These are phyloP conservation scores for Zygoascus bituminiphila DNA, from an alignment of 805 yeast genomes.

Conservation along the genomic window DNA sequence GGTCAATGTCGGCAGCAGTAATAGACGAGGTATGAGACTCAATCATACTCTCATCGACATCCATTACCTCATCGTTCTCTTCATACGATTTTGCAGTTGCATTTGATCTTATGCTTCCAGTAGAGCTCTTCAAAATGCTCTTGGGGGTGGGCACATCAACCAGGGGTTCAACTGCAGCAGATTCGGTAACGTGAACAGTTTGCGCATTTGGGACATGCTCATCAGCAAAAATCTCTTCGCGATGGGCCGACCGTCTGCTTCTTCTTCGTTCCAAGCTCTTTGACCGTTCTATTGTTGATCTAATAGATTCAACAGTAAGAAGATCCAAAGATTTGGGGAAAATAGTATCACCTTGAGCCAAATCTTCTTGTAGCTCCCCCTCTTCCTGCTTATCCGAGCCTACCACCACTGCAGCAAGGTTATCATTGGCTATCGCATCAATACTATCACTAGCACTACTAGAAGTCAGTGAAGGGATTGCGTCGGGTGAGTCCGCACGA, in stretches of 20 bases:
- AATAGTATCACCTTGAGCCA: slow-evolving; percentile 19
- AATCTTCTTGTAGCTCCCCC: neutral
- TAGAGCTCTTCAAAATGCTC: slow-evolving; percentile 2
- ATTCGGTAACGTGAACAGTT: slow-evolving; percentile 21
- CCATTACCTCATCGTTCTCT: neutral
- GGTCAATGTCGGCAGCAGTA: slow-evolving; percentile 3
- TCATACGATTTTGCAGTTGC: neutral
- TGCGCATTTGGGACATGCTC: slow-evolving; percentile 26
- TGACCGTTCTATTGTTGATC: slow-evolving; percentile 29
- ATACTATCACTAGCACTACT: neutral
- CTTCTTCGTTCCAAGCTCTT: slow-evolving; percentile 29
- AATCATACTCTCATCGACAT: neutral
- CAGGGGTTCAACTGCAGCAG: neutral
- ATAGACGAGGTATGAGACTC: slow-evolving; percentile 1
- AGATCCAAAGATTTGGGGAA: slow-evolving; percentile 28
- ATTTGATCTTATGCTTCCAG: slow-evolving; percentile 1
- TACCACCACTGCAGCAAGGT: neutral
- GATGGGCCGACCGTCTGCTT: slow-evolving; percentile 18
- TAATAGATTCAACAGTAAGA: slow-evolving; percentile 26
- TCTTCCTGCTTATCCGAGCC: neutral
- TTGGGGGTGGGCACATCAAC: neutral
- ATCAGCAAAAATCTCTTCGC: slow-evolving; percentile 10
- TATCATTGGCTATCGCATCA: neutral
- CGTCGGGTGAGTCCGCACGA: neutral
- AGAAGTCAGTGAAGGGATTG: neutral